A percentile compares a stretch with the other conserved stretches of the same genome.
phyloP scores from a whole-genome alignment of 2,329 filamentous ascomycete genomes.

The Nectriaceae sp. region DNA sequence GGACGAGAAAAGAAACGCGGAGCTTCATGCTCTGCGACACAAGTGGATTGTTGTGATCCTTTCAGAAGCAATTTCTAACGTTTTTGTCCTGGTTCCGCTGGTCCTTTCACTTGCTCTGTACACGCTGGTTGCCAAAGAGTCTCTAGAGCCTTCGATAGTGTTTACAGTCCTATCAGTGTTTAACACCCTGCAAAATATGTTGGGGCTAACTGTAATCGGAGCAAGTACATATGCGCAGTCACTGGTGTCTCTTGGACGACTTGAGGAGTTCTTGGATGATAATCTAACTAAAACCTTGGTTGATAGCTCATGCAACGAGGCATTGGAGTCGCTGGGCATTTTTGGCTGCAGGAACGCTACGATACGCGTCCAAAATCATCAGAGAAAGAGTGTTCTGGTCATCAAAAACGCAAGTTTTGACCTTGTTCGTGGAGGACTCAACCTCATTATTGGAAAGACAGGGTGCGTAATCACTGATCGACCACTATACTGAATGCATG shows the following conservation, averaged over 20 bases:
- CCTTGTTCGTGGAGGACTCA: slow-evolving; percentile 62
- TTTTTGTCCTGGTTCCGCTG: slow-evolving; percentile 3
- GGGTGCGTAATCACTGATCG: slow-evolving; percentile 1
- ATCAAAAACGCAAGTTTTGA: slow-evolving; percentile 69
- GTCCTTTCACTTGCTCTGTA: slow-evolving; percentile 2
- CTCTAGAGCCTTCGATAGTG: slow-evolving; percentile 1
- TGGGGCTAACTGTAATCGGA: slow-evolving; percentile 5
- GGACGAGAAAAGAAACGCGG: slow-evolving; percentile 1
- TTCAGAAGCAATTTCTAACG: neutral
- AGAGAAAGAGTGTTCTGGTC: neutral
- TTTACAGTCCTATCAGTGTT: slow-evolving; percentile 8
- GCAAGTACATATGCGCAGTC: slow-evolving; percentile 2
- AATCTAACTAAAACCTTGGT: neutral
- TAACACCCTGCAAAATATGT: slow-evolving; percentile 7
- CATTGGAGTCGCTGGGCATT: neutral
- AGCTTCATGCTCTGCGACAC: slow-evolving; percentile 2
- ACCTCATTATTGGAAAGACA: slow-evolving; percentile 60
- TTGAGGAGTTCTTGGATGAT: neutral
- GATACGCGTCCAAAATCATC: neutral
- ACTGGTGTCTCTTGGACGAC: slow-evolving; percentile 1
- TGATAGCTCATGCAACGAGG: no score
- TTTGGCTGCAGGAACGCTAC: neutral
- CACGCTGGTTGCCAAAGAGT: slow-evolving; percentile 1
- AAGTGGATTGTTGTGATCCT: slow-evolving; percentile 1
- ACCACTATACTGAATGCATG: no score